Evolutionary conservation across 352 stramenopile species (phyloP), one percentile per base, ranked within the genome.

Genomic region (Phytophthora colocasiae): DNA sequence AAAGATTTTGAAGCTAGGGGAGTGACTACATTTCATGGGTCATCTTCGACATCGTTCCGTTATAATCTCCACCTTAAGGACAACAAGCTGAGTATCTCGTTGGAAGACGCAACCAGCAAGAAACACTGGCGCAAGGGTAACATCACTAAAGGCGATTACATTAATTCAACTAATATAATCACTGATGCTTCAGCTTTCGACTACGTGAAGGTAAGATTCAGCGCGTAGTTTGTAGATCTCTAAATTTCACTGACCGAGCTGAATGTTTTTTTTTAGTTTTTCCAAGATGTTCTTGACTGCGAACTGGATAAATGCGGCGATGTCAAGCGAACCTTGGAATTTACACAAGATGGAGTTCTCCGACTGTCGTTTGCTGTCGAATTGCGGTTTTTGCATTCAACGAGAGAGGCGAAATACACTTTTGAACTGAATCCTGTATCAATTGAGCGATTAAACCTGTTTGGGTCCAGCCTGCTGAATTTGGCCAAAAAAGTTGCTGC

Each of bases 101-200:
- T 76, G 26, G 68, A 76, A 11, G 46, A 72, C 14, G 22, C 22
- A 39, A n/a, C 6, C 3, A 57, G 40, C 34, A 75, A 75, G 11
- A 62, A 58, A 24, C 57, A 66, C 59, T 71, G 61, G 61, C 63
- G 6, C n/a, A 40, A 40, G 34, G 12, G 12, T 12, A 38, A 29
- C 3, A 52, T 75, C 50, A 9, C 6, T 29, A 53, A 65, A 50
- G 12, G 0, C 0, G 47, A 58, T 32, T 69, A 62, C 6, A 24
- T 75, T 36, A 57, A 61, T 15, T 29, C 49, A 22, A 17, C 19
- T 1, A 75, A 75, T 26, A 17, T 39, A 1, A 60, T 71, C 24
- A 19, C 50, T 32, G 50, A 38, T 10, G 61, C 66, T 1, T 43
- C 43, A 6, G 17, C 6, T 0, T 6, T 22, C 0, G 54, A 73